Conservation (phyloP, 345 rosid genomes). For the Lumnitzera racemosa region DNA sequence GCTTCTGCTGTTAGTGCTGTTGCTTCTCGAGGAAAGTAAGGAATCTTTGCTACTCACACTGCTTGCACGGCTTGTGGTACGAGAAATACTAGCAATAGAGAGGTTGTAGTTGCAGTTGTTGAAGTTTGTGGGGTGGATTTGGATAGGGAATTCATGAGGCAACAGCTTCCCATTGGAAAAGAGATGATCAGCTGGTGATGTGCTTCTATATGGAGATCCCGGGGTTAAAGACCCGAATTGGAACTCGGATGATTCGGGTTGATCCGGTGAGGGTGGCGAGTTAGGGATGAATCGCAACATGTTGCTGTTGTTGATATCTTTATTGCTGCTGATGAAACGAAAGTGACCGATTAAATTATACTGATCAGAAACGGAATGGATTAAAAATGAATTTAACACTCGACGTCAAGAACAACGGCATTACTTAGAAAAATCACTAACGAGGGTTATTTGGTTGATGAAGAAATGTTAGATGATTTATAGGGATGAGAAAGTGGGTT, state of each 20-base stretch:
- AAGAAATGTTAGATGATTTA: background rate
- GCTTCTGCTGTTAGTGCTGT: slow-evolving; percentile 7
- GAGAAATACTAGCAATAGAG: too few relatives aligned
- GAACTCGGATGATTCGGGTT: background rate
- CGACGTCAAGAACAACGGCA: too few relatives aligned
- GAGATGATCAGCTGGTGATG: slow-evolving; percentile 5
- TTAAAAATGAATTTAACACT: too few relatives aligned
- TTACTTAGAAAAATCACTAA: too few relatives aligned
- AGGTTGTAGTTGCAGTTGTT: too few relatives aligned
- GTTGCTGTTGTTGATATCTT: too few relatives aligned
- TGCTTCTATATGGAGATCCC: background rate
- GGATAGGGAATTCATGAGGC: slow-evolving; percentile 4
- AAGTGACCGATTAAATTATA: background rate
- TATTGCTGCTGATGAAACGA: too few relatives aligned
- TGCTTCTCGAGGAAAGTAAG: slow-evolving; percentile 7
- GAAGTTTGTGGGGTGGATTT: background rate
- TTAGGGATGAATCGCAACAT: background rate
- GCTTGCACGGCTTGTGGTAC: background rate
- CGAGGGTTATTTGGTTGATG: too few relatives aligned
- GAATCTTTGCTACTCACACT: background rate
- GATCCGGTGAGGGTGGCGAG: background rate
- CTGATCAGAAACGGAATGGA: background rate
- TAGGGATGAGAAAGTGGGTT: background rate
- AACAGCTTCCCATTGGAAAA: slow-evolving; percentile 7
- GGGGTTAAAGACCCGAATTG: background rate